Evolutionary conservation across 495 filamentous ascomycete genomes (phyloP), one percentile per base, ranked within the genome.

Genomic region (Haplographium delicatum): DNA sequence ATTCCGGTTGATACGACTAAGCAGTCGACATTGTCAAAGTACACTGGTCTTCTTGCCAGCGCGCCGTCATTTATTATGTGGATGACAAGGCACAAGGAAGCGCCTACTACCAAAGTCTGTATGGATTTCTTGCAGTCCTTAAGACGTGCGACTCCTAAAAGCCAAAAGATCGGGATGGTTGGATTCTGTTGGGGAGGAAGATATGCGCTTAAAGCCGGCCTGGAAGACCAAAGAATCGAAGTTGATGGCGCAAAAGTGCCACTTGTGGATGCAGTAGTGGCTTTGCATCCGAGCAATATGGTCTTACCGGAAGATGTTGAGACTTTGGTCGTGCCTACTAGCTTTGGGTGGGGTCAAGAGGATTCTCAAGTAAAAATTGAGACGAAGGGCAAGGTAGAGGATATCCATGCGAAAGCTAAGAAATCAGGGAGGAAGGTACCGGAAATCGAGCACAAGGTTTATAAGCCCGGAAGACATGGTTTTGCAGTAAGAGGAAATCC

Each of bases 151-250:
- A 35, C 6, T 4, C n/a, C 1, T 16, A 27, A 35, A 30, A 68
- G 60, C 63, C 16, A 33, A 64, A 61, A 61, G 28, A 43, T 83
- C 38, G 74, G 72, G 24, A 68, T 66, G 1, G 72, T 76, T 0
- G 81, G 81, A 0, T 83, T 77, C 57, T 82, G 79, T 60, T 83
- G 77, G 79, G 80, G 80, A 27, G 81, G 79, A 2, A 73, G 72
- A 47, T 68, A 78, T 51, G 59, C 69, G 0, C 51, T 75, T 4
- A 50, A 65, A 15, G 64, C 81, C 5, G 66, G 69, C 3, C 62
- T n/a, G n/a, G n/a, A n/a, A n/a, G n/a, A n/a, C n/a, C n/a, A n/a
- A 69, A 26, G 66, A 66, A 50, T n/a, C 40, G 15, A 51, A 56
- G 1, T 61, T 82, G 41, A 65, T 82, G n/a, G n/a, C n/a, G n/a